phyloP scores from a whole-genome alignment of 768 basidiomycete species.

The Russula virescens region DNA sequence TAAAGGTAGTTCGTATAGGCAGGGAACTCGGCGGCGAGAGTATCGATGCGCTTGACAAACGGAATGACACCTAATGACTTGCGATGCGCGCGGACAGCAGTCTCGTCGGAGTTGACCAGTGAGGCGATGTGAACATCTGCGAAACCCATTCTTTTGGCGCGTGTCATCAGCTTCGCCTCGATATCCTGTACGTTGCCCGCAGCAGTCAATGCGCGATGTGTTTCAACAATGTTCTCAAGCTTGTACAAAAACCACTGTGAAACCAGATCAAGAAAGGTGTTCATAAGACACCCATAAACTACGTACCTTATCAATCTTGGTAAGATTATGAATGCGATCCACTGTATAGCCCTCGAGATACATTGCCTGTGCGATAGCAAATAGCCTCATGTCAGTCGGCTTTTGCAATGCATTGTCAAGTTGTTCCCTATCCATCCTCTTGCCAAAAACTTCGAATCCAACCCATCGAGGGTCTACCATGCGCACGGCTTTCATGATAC shows the following conservation, averaged over 20 bases:
- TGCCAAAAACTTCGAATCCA: slow-evolving; percentile 93
- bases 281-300: not conserved
- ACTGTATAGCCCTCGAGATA: slow-evolving; percentile 88
- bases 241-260: slow-evolving; percentile 95
- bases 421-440: slow-evolving; percentile 56
- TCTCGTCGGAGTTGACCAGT: slow-evolving; percentile 67
- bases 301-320: slow-evolving; percentile 93
- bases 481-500: slow-evolving; percentile 95
- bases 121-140: slow-evolving; percentile 89
- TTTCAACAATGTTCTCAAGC: slow-evolving; percentile 96
- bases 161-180: slow-evolving; percentile 70
- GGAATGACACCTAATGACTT: slow-evolving; percentile 88
- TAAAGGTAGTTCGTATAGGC: slow-evolving; percentile 99
- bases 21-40: slow-evolving; percentile 96
- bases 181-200: slow-evolving; percentile 65
- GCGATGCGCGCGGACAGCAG: slow-evolving; percentile 73
- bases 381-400: slow-evolving; percentile 94
- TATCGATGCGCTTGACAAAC: slow-evolving; percentile 99
- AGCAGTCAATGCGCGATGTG: slow-evolving; percentile 67
- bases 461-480: slow-evolving; percentile 96
- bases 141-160: slow-evolving; percentile 93
- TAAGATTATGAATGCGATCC: slow-evolving; percentile 84
- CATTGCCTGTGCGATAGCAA: slow-evolving; percentile 98
- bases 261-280: not conserved
- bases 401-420: slow-evolving; percentile 70